A percentile compares a stretch with the other conserved stretches of the same genome.
These are phyloP conservation scores for Postia placenta DNA, from an alignment of 768 basidiomycete species.

Conservation along the genomic window DNA sequence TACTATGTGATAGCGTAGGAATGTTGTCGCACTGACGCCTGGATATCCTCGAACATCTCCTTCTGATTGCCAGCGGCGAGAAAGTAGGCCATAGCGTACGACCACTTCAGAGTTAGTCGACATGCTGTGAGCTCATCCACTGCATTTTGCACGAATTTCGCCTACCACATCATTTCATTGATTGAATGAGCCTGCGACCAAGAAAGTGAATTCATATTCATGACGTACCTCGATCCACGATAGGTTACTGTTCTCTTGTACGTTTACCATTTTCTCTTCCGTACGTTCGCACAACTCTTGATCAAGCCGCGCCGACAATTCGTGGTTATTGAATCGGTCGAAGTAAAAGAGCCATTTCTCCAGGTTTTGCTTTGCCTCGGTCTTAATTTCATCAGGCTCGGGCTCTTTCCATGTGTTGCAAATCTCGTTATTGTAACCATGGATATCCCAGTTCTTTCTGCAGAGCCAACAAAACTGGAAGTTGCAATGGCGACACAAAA, in stretches of 20 bases:
- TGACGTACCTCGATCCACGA: slow-evolving; percentile 94
- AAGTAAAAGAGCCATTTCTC: slow-evolving; percentile 57
- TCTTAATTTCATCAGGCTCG: slow-evolving; percentile 49
- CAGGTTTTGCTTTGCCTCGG: slow-evolving; percentile 34
- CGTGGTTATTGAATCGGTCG: slow-evolving; percentile 99
- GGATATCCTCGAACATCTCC: slow-evolving; percentile 94
- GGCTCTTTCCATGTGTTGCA: slow-evolving; percentile 50
- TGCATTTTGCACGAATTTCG: slow-evolving; percentile 92
- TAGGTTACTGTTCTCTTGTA: slow-evolving; percentile 85
- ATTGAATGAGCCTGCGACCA: background rate
- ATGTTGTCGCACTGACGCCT: slow-evolving; percentile 48
- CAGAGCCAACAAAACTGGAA: slow-evolving; percentile 99
- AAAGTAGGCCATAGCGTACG: slow-evolving; percentile 99
- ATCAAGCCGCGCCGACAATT: slow-evolving; percentile 94
- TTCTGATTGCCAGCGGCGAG: slow-evolving; percentile 86
- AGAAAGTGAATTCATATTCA: background rate
- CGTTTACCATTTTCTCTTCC: slow-evolving; percentile 99
- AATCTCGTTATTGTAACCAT: slow-evolving; percentile 25
- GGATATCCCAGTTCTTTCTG: slow-evolving; percentile 52
- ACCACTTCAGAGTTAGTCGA: slow-evolving; percentile 96
- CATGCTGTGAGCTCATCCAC: slow-evolving; percentile 88
- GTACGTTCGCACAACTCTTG: slow-evolving; percentile 87
- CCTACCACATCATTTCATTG: slow-evolving; percentile 6
- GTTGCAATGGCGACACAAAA: slow-evolving; percentile 99
- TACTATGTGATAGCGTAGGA: background rate